phyloP scores from a whole-genome alignment of 805 yeast species.

The Candida krabiensis region DNA sequence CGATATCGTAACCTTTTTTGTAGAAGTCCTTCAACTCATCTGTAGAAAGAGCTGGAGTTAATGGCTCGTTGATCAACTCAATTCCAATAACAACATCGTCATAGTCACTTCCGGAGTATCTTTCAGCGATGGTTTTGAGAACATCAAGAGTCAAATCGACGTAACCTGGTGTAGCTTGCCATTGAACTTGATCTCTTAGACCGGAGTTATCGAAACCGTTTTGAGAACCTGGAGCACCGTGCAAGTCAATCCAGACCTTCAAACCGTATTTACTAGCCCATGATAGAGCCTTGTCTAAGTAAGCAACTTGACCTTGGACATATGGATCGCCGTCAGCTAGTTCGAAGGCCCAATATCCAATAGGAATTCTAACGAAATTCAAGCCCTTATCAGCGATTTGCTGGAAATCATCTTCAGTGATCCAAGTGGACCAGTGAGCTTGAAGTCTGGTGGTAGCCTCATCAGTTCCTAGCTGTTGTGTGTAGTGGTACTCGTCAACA shows the following conservation, averaged over 20 bases:
- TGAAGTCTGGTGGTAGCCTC: constrained; percentile 52
- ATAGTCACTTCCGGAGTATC: constrained; percentile 63
- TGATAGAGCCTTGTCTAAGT: constrained; percentile 70
- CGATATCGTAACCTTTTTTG: constrained; percentile 58
- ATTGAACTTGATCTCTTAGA: constrained; percentile 57
- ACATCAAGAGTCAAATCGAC: constrained; percentile 55
- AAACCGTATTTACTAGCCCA: constrained; percentile 69
- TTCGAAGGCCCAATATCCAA: constrained; percentile 92
- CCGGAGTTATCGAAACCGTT: constrained; percentile 97
- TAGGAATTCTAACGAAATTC: constrained; percentile 85
- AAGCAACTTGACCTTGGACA: constrained; percentile 74
- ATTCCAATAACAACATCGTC: constrained; percentile 78
- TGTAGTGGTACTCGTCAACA: constrained; percentile 78
- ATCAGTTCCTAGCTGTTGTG: constrained; percentile 58
- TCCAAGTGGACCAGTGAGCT: constrained; percentile 78
- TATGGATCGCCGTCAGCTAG: constrained; percentile 71
- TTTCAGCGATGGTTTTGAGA: constrained; percentile 51
- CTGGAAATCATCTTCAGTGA: constrained; percentile 68
- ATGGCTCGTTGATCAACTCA: constrained; percentile 87
- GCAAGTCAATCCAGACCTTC: constrained; percentile 88
- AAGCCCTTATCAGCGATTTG: constrained; percentile 63
- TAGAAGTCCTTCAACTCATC: constrained; percentile 59
- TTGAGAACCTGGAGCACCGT: constrained; percentile 97
- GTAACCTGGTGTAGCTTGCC: constrained; percentile 49
- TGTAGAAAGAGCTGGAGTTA: constrained; percentile 68